phyloP scores from a whole-genome alignment of 495 filamentous ascomycete genomes.

The Daldinia concentrica region DNA sequence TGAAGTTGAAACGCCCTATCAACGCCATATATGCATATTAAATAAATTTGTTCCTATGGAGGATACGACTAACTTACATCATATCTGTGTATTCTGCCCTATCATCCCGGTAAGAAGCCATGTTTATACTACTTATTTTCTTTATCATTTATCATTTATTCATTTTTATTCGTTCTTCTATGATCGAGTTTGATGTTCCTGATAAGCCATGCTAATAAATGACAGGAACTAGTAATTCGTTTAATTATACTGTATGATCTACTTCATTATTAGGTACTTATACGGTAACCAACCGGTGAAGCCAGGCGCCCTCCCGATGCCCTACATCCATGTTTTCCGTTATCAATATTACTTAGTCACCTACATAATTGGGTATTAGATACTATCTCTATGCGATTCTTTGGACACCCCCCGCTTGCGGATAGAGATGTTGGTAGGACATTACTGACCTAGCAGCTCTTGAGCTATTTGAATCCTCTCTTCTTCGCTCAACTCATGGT shows the following conservation, averaged over 20 bases:
- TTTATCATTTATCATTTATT: no score
- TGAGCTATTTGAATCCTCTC: slow-evolving; percentile 49
- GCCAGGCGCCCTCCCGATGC: background rate
- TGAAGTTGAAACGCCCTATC: no score
- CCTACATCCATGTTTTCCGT: background rate
- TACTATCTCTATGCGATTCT: slow-evolving; percentile 13
- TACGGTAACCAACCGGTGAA: slow-evolving; percentile 6
- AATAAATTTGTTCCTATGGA: no score
- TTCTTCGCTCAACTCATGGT: slow-evolving; percentile 50
- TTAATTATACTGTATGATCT: slow-evolving; percentile 19
- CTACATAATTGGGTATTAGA: slow-evolving; percentile 6
- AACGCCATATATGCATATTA: no score
- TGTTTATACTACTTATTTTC: background rate
- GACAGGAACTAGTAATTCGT: slow-evolving; percentile 1
- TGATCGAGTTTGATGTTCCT: background rate
- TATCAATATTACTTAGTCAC: slow-evolving; percentile 5
- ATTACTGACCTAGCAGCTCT: slow-evolving; percentile 56
- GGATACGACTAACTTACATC: no score
- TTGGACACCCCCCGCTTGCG: background rate
- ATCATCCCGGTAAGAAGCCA: background rate
- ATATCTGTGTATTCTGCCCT: no score
- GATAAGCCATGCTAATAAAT: background rate
- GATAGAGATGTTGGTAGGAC: background rate
- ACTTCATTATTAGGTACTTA: background rate
- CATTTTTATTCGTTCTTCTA: background rate